phyloP scores from a whole-genome alignment of 352 stramenopile species.

The Pythium angustatum region DNA sequence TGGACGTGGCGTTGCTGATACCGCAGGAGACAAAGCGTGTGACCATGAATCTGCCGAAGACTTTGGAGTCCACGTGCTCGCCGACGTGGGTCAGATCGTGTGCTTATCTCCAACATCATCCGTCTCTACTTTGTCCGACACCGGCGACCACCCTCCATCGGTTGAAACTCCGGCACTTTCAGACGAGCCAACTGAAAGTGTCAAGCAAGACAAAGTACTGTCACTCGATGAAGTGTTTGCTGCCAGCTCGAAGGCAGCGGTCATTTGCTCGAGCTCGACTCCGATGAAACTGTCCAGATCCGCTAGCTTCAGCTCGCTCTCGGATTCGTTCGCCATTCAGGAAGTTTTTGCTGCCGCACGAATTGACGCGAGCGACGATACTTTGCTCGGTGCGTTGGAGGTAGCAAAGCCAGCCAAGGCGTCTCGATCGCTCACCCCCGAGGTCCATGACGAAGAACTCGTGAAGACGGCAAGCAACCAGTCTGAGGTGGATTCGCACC shows the following conservation, averaged over 20 bases:
- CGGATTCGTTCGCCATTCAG: neutral
- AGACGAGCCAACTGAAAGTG: too few species aligned
- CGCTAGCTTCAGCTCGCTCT: neutral
- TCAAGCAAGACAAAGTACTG: neutral
- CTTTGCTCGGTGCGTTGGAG: neutral
- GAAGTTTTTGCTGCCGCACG: constrained; percentile 1
- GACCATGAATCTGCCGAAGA: neutral
- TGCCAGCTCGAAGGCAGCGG: neutral
- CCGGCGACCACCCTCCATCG: neutral
- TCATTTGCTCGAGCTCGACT: too few species aligned
- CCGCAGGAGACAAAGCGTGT: neutral
- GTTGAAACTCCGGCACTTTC: neutral
- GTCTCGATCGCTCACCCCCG: constrained; percentile 1
- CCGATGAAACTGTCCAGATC: neutral
- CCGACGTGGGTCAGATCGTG: neutral
- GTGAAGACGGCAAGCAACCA: neutral
- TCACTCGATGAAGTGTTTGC: neutral
- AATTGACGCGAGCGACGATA: neutral
- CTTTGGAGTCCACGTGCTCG: neutral
- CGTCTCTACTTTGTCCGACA: neutral
- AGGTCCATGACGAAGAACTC: neutral
- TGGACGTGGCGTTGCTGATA: too few species aligned
- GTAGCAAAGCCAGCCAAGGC: neutral
- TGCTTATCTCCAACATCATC: neutral
- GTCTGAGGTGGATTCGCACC: constrained; percentile 5